phyloP scores from a whole-genome alignment of 208 protist genomes.

The Trypanosoma conorhini region DNA sequence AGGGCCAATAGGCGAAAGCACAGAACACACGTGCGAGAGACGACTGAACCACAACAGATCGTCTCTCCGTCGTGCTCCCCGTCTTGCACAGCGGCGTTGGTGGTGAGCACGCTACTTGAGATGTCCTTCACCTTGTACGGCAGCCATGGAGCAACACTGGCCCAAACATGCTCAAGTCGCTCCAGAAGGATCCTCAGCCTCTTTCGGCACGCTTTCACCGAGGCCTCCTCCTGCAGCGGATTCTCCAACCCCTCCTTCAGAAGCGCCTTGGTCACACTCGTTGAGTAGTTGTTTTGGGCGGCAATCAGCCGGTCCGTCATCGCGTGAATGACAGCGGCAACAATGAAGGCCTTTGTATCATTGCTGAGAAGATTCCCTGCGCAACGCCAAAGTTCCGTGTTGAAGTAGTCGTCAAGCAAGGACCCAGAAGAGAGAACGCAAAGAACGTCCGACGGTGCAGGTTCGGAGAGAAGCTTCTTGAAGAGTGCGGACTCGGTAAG shows the following conservation, averaged over 20 bases:
- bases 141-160: slow-evolving; percentile 36
- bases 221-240: slow-evolving; percentile 15
- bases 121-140: slow-evolving; percentile 55
- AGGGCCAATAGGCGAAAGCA: slow-evolving; percentile 73
- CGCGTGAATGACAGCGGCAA: slow-evolving; percentile 39
- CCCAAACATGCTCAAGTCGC: slow-evolving; percentile 38
- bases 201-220: slow-evolving; percentile 18
- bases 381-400: slow-evolving; percentile 18
- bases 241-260: slow-evolving; percentile 5
- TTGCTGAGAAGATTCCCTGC: slow-evolving; percentile 15
- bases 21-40: slow-evolving; percentile 55
- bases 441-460: slow-evolving; percentile 22
- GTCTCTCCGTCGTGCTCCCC: not conserved
- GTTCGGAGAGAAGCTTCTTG: slow-evolving; percentile 11
- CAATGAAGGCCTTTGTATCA: slow-evolving; percentile 14
- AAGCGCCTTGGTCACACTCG: slow-evolving; percentile 32
- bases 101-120: slow-evolving; percentile 29
- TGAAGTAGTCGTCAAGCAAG: slow-evolving; percentile 24
- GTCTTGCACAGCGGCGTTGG: slow-evolving; percentile 8
- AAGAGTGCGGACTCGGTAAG: slow-evolving; percentile 20
- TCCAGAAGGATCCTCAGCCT: slow-evolving; percentile 24
- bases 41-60: slow-evolving; percentile 35
- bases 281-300: slow-evolving; percentile 66
- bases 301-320: slow-evolving; percentile 57
- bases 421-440: slow-evolving; percentile 27